These are phyloP conservation scores for Dissophora ornata DNA, from an alignment of 192 early-diverging fungal genomes.

Conservation along the genomic window DNA sequence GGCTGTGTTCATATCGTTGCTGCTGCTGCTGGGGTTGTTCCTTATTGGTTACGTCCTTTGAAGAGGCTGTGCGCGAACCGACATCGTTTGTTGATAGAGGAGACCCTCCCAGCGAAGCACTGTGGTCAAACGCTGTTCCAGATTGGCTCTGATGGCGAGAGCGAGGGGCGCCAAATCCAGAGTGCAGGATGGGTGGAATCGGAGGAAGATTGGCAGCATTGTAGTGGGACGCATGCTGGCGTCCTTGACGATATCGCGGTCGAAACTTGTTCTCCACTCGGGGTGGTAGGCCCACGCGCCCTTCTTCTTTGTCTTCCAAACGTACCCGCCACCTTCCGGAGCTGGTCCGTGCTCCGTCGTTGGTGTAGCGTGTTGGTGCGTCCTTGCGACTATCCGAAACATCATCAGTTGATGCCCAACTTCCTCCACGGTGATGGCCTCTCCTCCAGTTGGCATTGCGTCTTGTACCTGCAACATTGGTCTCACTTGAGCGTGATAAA, in stretches of 20 bases:
- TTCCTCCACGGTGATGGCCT: conserved; percentile 30
- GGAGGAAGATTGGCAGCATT: conserved; percentile 20
- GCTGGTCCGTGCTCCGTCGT: conserved; percentile 1
- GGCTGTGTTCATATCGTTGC: conserved; percentile 38
- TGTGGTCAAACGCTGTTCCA: conserved; percentile 39
- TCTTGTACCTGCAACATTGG: neutral
- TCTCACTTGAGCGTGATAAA: conserved; percentile 1
- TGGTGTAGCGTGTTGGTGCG: neutral
- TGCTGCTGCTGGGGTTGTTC: conserved; percentile 2
- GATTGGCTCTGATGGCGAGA: conserved; percentile 46
- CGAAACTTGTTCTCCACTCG: conserved; percentile 51
- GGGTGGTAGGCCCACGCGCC: conserved; percentile 35
- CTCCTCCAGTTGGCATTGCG: conserved; percentile 21
- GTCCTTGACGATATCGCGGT: conserved; percentile 44
- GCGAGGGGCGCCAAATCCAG: conserved; percentile 19
- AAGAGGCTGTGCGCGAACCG: neutral
- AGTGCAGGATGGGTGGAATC: conserved; percentile 13
- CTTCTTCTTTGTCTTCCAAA: conserved; percentile 36
- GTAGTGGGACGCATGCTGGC: neutral
- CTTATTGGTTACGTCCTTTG: neutral
- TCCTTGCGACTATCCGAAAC: conserved; percentile 10
- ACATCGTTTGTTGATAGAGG: neutral
- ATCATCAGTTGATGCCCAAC: conserved; percentile 38
- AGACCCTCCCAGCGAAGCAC: no score
- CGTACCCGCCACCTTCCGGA: conserved; percentile 23